A percentile compares a stretch with the other conserved stretches of the same genome.
These are phyloP conservation scores for Dendrobium huoshanense DNA, from an alignment of 106 monocot species.

Conservation along the genomic window DNA sequence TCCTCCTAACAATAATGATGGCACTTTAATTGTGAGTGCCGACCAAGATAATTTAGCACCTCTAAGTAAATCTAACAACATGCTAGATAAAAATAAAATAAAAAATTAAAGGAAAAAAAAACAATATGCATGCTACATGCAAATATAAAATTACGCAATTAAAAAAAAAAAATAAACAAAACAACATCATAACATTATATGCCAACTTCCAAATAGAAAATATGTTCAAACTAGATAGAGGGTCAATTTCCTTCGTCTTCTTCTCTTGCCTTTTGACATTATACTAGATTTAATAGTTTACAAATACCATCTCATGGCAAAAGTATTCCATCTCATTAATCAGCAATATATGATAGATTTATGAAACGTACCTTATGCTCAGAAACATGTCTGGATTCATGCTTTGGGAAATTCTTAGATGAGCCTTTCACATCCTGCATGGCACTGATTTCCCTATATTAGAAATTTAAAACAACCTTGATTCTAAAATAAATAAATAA, in stretches of 20 bases:
- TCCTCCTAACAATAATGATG: too few species aligned
- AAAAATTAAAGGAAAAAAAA: too few species aligned
- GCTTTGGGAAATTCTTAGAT: constrained; percentile 78
- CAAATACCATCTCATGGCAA: neutral
- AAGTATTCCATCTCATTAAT: neutral
- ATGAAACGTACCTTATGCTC: constrained; percentile 77
- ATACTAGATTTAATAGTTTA: neutral
- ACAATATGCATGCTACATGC: too few species aligned
- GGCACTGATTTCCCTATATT: constrained; percentile 23
- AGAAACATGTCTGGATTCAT: constrained; percentile 75
- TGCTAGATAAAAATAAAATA: too few species aligned
- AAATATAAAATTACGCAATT: too few species aligned
- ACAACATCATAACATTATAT: too few species aligned
- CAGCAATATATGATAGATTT: neutral
- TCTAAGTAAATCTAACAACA: too few species aligned
- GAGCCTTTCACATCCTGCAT: constrained; percentile 66
- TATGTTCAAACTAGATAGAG: too few species aligned
- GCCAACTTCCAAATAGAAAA: too few species aligned
- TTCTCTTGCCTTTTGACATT: neutral
- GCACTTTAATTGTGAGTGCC: too few species aligned
- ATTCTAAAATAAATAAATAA: neutral
- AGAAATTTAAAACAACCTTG: constrained; percentile 3
- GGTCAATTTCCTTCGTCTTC: neutral
- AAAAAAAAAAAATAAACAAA: too few species aligned
- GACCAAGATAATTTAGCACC: too few species aligned